Evolutionary conservation across 1,284 basidiomycete species (phyloP).

Genomic region (Moesziomyces parantarcticus): DNA sequence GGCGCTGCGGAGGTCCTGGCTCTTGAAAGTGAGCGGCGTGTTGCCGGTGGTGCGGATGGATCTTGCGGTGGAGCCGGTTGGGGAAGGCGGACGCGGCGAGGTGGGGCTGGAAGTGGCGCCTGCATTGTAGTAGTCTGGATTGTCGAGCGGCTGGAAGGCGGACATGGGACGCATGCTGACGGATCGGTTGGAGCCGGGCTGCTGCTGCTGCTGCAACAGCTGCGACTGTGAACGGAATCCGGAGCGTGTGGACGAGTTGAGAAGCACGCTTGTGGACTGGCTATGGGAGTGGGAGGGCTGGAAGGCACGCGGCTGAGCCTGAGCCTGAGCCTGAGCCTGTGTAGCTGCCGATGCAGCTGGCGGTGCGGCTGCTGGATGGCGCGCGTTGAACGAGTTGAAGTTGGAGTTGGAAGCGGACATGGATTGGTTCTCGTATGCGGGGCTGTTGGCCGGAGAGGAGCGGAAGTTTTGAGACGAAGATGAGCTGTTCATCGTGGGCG

Average conservation of each 20-base stretch:
- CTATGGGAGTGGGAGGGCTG: constrained; percentile 37
- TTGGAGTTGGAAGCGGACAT: constrained; percentile 18
- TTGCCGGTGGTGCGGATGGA: constrained; percentile 52
- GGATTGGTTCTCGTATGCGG: constrained; percentile 23
- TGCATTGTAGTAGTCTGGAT: constrained; percentile 31
- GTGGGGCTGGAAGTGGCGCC: constrained; percentile 21
- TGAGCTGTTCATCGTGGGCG: constrained; percentile 26
- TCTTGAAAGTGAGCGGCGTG: constrained; percentile 63
- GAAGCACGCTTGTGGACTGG: constrained; percentile 43
- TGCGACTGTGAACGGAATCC: too few relatives aligned
- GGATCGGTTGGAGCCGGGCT: constrained; percentile 17
- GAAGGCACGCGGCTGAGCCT: too few relatives aligned
- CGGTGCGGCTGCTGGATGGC: constrained; percentile 9
- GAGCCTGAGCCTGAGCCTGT: too few relatives aligned
- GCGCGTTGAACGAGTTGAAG: constrained; percentile 17
- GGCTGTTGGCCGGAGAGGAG: constrained; percentile 5
- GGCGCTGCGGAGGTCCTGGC: constrained; percentile 61
- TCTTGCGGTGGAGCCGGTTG: constrained; percentile 46
- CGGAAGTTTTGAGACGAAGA: constrained; percentile 20
- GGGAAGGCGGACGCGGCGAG: constrained; percentile 38
- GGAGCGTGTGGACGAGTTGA: constrained; percentile 26
- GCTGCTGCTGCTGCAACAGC: constrained; percentile 24
- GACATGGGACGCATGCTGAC: constrained; percentile 58
- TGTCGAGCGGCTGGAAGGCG: constrained; percentile 64
- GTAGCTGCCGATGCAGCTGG: too few relatives aligned